Conservation (phyloP, 139 green algal genomes). For the Chloropicon primus region DNA sequence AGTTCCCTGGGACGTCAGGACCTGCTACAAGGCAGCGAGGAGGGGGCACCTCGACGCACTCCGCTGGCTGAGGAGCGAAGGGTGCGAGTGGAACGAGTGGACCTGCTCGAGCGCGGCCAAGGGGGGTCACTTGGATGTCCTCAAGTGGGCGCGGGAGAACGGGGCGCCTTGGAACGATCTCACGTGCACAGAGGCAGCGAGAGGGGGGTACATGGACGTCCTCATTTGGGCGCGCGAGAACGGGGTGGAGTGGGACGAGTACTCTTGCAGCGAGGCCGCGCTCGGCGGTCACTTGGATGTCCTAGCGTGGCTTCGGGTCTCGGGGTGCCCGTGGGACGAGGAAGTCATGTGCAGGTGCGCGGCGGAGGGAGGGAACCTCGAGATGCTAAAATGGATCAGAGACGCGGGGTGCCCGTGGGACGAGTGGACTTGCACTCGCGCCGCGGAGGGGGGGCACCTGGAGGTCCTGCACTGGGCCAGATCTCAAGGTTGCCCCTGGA, state of each 20-base stretch:
- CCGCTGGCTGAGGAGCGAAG: not conserved
- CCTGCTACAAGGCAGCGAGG: not conserved
- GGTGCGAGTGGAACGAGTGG: not conserved
- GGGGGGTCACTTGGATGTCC: not conserved
- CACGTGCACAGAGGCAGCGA: not conserved
- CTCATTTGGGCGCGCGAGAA: not conserved
- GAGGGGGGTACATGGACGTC: not conserved
- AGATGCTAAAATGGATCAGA: conserved; percentile 2
- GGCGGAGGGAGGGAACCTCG: not conserved
- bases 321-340: not conserved
- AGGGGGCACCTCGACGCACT: not conserved
- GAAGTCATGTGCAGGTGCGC: not conserved
- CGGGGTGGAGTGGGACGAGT: not conserved
- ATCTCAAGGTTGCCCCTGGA: conserved; percentile 4
- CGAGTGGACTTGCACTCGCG: not conserved
- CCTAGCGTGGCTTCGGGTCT: not conserved
- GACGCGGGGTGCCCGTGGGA: not conserved
- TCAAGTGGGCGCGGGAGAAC: not conserved
- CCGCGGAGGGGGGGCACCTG: not conserved
- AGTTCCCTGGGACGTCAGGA: not conserved
- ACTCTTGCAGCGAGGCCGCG: not conserved
- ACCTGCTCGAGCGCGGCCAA: not conserved
- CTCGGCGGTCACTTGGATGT: not conserved
- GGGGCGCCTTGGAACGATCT: not conserved
- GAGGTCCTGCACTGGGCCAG: not conserved